Evolutionary conservation across 495 filamentous ascomycete species (phyloP).

Genomic region (Thermothielavioides terrestris): DNA sequence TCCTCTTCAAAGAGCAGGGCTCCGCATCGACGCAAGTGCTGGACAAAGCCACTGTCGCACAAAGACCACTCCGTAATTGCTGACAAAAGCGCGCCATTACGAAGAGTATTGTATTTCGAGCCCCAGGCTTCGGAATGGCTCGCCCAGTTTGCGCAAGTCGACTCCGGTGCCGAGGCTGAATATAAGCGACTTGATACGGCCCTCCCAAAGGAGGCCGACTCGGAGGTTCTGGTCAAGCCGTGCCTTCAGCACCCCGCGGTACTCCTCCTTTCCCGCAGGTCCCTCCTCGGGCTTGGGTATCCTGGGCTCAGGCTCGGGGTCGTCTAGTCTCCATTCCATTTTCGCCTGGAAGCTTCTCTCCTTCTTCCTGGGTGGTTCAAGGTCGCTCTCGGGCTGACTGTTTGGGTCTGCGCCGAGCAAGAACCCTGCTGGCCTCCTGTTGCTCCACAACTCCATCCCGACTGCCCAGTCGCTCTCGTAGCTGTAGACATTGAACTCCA

Average conservation of each 20-base stretch:
- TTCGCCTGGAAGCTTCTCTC: constrained; percentile 47
- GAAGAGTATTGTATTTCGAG: constrained; percentile 89
- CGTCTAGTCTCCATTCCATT: constrained; percentile 46
- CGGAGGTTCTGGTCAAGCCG: constrained; percentile 76
- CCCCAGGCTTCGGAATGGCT: constrained; percentile 67
- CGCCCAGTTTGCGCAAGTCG: constrained; percentile 60
- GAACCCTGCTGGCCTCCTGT: constrained; percentile 35
- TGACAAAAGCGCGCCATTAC: constrained; percentile 35
- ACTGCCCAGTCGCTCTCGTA: constrained; percentile 91
- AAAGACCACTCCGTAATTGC: neutral
- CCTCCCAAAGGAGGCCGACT: constrained; percentile 87
- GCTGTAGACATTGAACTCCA: constrained; percentile 96
- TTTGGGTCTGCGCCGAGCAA: constrained; percentile 30
- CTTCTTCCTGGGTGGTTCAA: constrained; percentile 19
- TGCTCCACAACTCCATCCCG: constrained; percentile 82
- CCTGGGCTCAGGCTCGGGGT: constrained; percentile 20
- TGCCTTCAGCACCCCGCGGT: constrained; percentile 83
- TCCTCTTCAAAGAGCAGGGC: neutral
- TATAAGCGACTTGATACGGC: constrained; percentile 81
- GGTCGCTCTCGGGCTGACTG: constrained; percentile 15
- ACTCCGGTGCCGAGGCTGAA: constrained; percentile 80
- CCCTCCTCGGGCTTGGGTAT: neutral
- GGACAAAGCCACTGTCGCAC: neutral
- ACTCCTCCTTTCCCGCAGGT: constrained; percentile 45
- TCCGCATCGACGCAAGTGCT: neutral